Percentiles rank a stretch among this genome's conserved stretches.
Evolutionary conservation across 148 eudicot species (phyloP).

Genomic region (Euryodendron excelsum): DNA sequence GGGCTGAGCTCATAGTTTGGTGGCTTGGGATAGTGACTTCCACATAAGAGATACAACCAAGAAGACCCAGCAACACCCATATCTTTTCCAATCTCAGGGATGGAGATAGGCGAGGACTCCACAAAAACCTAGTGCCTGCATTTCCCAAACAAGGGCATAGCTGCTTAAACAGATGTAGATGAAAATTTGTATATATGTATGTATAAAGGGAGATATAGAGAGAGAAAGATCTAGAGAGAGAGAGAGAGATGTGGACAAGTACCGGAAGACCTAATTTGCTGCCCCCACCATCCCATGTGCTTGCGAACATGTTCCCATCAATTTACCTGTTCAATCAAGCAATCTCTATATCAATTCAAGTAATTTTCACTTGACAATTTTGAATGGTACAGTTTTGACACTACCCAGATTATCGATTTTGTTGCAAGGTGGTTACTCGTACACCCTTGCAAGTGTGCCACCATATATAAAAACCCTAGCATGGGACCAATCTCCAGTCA

Average conservation of each 20-base stretch:
- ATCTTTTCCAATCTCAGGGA: slow-evolving; percentile 20
- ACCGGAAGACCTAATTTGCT: slow-evolving; percentile 27
- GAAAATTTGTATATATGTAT: background rate
- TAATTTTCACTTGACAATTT: background rate
- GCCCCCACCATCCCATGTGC: slow-evolving; percentile 36
- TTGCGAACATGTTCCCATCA: slow-evolving; percentile 31
- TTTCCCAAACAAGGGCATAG: slow-evolving; percentile 15
- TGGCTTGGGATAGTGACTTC: slow-evolving; percentile 17
- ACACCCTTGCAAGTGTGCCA: background rate
- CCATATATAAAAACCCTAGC: background rate
- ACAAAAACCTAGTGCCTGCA: background rate
- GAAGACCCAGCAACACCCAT: background rate
- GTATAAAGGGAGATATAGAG: background rate
- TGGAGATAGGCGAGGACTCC: background rate
- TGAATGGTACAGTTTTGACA: slow-evolving; percentile 9
- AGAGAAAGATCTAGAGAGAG: background rate
- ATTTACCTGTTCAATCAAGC: slow-evolving; percentile 13
- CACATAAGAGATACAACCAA: slow-evolving; percentile 4
- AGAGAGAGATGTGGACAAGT: slow-evolving; percentile 27
- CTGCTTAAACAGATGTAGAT: background rate
- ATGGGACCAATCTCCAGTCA: background rate
- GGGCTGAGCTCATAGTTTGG: slow-evolving; percentile 1
- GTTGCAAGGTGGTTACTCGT: background rate
- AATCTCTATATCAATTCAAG: background rate
- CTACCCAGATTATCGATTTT: background rate